These are phyloP conservation scores for Verticillium zaregamsianum DNA, from an alignment of 2,329 filamentous ascomycete genomes.

Conservation along the genomic window DNA sequence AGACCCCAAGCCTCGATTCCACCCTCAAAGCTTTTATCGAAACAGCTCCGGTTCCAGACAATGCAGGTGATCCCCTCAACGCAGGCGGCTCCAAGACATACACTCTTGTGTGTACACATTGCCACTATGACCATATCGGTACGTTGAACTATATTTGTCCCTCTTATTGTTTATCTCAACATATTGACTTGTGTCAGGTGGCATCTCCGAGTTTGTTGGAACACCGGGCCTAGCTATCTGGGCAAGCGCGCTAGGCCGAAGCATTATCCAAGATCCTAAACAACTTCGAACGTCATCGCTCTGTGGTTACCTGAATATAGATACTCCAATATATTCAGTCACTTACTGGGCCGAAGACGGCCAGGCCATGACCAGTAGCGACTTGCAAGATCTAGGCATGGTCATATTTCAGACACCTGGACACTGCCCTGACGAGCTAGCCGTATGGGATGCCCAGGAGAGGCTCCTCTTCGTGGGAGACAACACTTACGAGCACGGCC, in stretches of 20 bases:
- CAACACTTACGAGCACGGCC: constrained; percentile 33
- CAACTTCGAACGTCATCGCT: constrained; percentile 34
- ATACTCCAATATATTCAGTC: constrained; percentile 33
- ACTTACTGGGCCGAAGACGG: constrained; percentile 36
- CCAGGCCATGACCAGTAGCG: constrained; percentile 17
- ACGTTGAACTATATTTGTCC: not conserved
- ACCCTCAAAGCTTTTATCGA: constrained; percentile 37
- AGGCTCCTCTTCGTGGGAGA: constrained; percentile 41
- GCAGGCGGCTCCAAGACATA: constrained; percentile 26
- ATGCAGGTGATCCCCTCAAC: constrained; percentile 31
- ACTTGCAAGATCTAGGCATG: constrained; percentile 25
- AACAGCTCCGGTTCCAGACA: constrained; percentile 27
- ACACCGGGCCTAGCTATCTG: constrained; percentile 19
- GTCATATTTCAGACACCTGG: constrained; percentile 41
- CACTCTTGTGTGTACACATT: constrained; percentile 39
- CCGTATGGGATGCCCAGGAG: constrained; percentile 38
- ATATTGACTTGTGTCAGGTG: constrained; percentile 16
- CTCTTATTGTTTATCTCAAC: no score
- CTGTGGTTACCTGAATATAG: constrained; percentile 29
- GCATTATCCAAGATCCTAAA: constrained; percentile 28
- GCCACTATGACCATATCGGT: constrained; percentile 39
- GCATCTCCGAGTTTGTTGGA: constrained; percentile 28
- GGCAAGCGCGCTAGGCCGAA: constrained; percentile 27
- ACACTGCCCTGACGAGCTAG: constrained; percentile 40
- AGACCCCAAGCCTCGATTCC: constrained; percentile 16